These are phyloP conservation scores for Durotheca rogersii DNA, from an alignment of 495 filamentous ascomycete genomes.

Conservation along the genomic window DNA sequence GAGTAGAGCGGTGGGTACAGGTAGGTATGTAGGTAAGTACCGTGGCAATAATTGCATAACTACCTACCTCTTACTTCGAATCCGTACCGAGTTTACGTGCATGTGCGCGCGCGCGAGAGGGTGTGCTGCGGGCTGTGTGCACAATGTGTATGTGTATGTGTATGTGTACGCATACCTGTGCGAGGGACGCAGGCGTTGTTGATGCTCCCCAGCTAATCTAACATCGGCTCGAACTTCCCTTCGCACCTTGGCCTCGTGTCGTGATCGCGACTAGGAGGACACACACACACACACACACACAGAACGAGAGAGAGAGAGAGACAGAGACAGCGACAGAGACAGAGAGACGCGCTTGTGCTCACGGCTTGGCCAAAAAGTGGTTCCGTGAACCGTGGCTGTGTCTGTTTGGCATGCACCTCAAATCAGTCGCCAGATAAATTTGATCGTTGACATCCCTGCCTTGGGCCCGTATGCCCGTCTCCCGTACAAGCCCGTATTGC, in stretches of 20 bases:
- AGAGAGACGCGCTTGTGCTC: background rate
- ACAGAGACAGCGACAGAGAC: background rate
- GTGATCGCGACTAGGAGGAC: no score
- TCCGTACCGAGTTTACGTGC: conserved; percentile 1
- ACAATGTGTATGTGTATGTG: no score
- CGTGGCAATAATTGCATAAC: background rate
- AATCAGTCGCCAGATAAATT: conserved; percentile 17
- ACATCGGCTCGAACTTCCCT: no score
- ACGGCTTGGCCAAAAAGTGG: conserved; percentile 22
- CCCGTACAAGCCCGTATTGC: no score
- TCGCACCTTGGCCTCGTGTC: no score
- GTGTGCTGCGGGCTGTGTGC: no score
- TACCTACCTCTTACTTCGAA: conserved; percentile 6
- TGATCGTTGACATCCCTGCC: conserved; percentile 19
- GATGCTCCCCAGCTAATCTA: no score
- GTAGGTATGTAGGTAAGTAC: background rate
- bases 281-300: no score
- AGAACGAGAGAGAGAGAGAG: background rate
- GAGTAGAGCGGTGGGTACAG: background rate
- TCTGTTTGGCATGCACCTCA: conserved; percentile 32
- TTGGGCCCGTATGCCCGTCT: no score
- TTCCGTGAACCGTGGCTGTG: conserved; percentile 30
- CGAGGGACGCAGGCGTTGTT: no score
- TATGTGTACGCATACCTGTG: background rate
- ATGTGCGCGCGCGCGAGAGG: conserved; percentile 5